phyloP scores from a whole-genome alignment of 2,329 filamentous ascomycete genomes.

The Cladosporium sp. region DNA sequence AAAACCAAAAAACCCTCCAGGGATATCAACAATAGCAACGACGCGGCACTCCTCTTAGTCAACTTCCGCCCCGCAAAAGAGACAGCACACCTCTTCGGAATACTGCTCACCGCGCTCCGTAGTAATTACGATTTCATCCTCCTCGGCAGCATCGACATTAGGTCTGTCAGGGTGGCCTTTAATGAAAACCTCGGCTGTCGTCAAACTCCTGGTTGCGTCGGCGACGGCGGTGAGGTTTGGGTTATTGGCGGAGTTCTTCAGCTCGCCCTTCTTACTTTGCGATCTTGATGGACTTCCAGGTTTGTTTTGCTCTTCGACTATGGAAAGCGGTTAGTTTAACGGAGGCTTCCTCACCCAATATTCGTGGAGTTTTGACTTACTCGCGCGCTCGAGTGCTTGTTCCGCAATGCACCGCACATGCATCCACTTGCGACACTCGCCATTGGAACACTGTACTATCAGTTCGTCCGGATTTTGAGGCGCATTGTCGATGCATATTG shows the following conservation, averaged over 20 bases:
- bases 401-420: slow-evolving; percentile 38
- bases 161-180: slow-evolving; percentile 19
- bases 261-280: slow-evolving; percentile 16
- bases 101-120: slow-evolving; percentile 22
- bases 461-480: slow-evolving; percentile 41
- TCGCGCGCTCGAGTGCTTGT: slow-evolving; percentile 2
- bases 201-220: slow-evolving; percentile 11
- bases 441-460: slow-evolving; percentile 38
- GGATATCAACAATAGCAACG: no score
- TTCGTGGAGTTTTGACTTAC: no score
- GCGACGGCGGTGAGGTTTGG: slow-evolving; percentile 4
- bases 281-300: neutral
- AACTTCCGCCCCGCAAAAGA: slow-evolving; percentile 20
- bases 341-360: no score
- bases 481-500: slow-evolving; percentile 37
- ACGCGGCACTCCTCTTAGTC: slow-evolving; percentile 3
- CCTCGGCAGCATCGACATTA: slow-evolving; percentile 15
- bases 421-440: slow-evolving; percentile 39
- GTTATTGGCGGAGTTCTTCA: slow-evolving; percentile 16
- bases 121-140: slow-evolving; percentile 25
- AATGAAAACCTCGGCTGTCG: slow-evolving; percentile 25
- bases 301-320: slow-evolving; percentile 17
- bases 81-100: slow-evolving; percentile 25
- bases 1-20: no score
- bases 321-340: no score